These are phyloP conservation scores for Beauveria asiatica DNA, from an alignment of 2,329 filamentous ascomycete species.

Conservation along the genomic window DNA sequence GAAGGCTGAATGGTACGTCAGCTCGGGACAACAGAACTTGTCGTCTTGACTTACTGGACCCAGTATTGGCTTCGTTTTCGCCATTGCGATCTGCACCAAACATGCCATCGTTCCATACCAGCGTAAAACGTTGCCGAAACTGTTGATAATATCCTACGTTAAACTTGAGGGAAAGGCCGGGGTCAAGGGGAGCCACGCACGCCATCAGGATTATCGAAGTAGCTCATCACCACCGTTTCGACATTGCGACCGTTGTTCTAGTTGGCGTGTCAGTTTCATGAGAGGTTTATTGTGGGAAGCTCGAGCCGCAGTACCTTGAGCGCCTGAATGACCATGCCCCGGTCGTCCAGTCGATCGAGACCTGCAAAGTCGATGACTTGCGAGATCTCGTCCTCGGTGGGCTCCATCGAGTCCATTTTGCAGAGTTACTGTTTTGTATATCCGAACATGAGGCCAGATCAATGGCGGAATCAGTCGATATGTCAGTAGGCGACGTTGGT, in stretches of 20 bases:
- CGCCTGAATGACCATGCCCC: constrained; percentile 30
- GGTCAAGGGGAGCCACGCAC: constrained; percentile 18
- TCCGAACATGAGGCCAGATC: not conserved
- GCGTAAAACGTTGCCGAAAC: constrained; percentile 39
- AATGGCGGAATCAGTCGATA: not conserved
- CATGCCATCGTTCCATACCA: constrained; percentile 45
- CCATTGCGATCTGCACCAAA: constrained; percentile 48
- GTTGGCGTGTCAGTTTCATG: not conserved
- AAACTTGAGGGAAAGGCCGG: not conserved
- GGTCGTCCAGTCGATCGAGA: constrained; percentile 28
- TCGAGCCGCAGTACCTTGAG: constrained; percentile 27
- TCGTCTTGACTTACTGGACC: constrained; percentile 32
- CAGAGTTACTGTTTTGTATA: not conserved
- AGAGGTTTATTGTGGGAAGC: no score
- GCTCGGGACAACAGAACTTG: not conserved
- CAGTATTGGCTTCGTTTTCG: constrained; percentile 28
- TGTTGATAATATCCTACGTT: constrained; percentile 16
- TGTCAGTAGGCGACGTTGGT: not conserved
- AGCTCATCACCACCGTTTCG: constrained; percentile 42
- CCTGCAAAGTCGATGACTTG: constrained; percentile 34
- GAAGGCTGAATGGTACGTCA: constrained; percentile 34
- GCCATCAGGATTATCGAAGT: constrained; percentile 36
- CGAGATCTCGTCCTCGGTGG: constrained; percentile 28
- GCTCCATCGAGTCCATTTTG: constrained; percentile 27
- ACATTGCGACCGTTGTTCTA: constrained; percentile 36